These are phyloP conservation scores for Suillus weaverae DNA, from an alignment of 768 basidiomycete species.

Conservation along the genomic window DNA sequence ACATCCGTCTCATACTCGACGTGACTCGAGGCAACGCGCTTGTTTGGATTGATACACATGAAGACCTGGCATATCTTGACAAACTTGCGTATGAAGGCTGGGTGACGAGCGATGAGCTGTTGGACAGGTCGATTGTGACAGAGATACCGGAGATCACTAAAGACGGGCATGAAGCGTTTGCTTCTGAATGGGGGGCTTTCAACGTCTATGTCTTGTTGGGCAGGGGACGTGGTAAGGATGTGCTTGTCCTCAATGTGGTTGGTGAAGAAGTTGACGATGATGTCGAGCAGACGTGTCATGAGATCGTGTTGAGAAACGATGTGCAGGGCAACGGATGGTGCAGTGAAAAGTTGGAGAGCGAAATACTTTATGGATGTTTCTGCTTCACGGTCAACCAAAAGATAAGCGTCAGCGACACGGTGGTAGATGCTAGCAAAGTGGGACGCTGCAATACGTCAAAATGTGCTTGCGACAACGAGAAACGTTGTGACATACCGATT, in stretches of 20 bases:
- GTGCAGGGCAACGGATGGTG: conserved; percentile 80
- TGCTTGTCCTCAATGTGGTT: conserved; percentile 80
- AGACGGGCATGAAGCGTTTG: conserved; percentile 94
- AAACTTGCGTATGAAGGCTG: conserved; percentile 68
- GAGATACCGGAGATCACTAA: conserved; percentile 85
- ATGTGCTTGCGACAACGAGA: conserved; percentile 6
- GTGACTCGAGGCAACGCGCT: conserved; percentile 76
- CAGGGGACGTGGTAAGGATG: conserved; percentile 41
- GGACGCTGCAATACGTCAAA: conserved; percentile 50
- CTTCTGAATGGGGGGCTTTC: conserved; percentile 89
- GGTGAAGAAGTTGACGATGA: conserved; percentile 91
- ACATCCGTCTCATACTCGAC: conserved; percentile 97
- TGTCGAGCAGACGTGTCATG: conserved; percentile 71
- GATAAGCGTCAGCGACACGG: conserved; percentile 85
- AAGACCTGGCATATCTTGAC: conserved; percentile 83
- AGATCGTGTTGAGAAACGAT: conserved; percentile 75
- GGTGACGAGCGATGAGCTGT: conserved; percentile 68
- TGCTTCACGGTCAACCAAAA: conserved; percentile 89
- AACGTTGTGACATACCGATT: conserved; percentile 56
- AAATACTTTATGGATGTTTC: conserved; percentile 96
- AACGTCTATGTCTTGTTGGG: conserved; percentile 57
- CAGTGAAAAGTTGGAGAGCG: conserved; percentile 89
- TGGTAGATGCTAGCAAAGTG: conserved; percentile 87
- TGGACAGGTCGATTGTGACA: conserved; percentile 82
- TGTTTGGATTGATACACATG: conserved; percentile 91